These are phyloP conservation scores for Cercophora newfieldiana DNA, from an alignment of 495 filamentous ascomycete species.

Conservation along the genomic window DNA sequence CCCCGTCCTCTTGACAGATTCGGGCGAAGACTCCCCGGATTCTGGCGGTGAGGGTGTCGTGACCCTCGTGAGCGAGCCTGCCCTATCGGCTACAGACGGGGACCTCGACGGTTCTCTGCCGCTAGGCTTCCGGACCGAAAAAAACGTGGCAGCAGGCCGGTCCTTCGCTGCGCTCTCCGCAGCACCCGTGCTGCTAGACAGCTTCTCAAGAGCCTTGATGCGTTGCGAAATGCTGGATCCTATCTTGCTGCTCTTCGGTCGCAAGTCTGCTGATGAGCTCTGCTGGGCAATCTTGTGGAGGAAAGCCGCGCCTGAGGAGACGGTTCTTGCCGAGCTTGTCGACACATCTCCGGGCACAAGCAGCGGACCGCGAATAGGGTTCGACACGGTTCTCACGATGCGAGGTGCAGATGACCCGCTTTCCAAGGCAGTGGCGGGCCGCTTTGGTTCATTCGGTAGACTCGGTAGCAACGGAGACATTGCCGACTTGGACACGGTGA, in stretches of 20 bases:
- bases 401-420: conserved; percentile 24
- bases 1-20: conserved; percentile 38
- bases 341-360: conserved; percentile 42
- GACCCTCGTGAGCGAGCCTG: conserved; percentile 37
- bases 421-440: conserved; percentile 27
- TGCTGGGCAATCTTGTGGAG: conserved; percentile 51
- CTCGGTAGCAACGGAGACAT: conserved; percentile 64
- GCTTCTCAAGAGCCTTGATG: conserved; percentile 81
- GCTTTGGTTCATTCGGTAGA: conserved; percentile 31
- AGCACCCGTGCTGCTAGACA: conserved; percentile 49
- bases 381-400: conserved; percentile 47
- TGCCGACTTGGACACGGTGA: conserved; percentile 82
- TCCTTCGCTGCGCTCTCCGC: conserved; percentile 27
- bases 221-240: conserved; percentile 86
- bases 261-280: conserved; percentile 40
- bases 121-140: conserved; percentile 51
- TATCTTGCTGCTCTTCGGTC: conserved; percentile 75
- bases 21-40: conserved; percentile 37
- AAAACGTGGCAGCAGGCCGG: conserved; percentile 48
- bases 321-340: conserved; percentile 43
- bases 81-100: conserved; percentile 47
- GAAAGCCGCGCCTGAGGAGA: conserved; percentile 49
- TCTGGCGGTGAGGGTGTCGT: conserved; percentile 40
- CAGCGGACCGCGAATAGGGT: conserved; percentile 45
- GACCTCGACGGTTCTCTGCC: conserved; percentile 44